phyloP scores from a whole-genome alignment of 305 asterid genomes.

The Fraxinus albicans region DNA sequence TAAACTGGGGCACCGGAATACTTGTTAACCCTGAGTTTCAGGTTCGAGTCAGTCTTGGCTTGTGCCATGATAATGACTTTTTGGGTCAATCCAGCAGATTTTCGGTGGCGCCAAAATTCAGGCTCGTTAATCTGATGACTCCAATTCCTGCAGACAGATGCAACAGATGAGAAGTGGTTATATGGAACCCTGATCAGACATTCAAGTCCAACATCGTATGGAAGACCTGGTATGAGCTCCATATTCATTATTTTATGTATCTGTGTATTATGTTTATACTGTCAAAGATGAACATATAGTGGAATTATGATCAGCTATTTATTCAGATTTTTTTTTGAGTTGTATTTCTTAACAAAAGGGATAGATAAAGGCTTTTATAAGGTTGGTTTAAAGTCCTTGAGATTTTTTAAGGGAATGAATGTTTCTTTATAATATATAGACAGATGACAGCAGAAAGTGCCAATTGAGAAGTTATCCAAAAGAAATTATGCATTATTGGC shows the following conservation, averaged over 20 bases:
- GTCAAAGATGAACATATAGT: too few species aligned
- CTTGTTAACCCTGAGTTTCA: slow-evolving; percentile 21
- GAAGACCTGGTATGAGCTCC: slow-evolving; percentile 67
- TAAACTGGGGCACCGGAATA: slow-evolving; percentile 36
- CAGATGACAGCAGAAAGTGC: too few species aligned
- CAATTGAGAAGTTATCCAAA: too few species aligned
- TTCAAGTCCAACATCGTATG: slow-evolving; percentile 53
- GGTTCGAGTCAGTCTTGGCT: slow-evolving; percentile 34
- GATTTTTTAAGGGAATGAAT: too few species aligned
- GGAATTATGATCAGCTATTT: too few species aligned
- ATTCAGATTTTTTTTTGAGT: too few species aligned
- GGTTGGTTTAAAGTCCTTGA: too few species aligned
- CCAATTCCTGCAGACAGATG: slow-evolving; percentile 62
- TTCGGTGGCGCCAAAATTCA: slow-evolving; percentile 56
- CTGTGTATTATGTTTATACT: too few species aligned
- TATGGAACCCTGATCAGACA: slow-evolving; percentile 54
- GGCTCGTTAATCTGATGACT: slow-evolving; percentile 43
- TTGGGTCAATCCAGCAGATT: slow-evolving; percentile 37
- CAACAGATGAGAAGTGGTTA: slow-evolving; percentile 40
- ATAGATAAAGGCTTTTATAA: too few species aligned
- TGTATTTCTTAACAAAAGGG: too few species aligned
- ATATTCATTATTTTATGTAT: slow-evolving; percentile 2
- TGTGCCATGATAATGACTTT: slow-evolving; percentile 53
- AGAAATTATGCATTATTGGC: too few species aligned
- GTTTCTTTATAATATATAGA: too few species aligned